Conservation (phyloP, 306 rosid genomes). For the Elaeagnus macrophylla region DNA sequence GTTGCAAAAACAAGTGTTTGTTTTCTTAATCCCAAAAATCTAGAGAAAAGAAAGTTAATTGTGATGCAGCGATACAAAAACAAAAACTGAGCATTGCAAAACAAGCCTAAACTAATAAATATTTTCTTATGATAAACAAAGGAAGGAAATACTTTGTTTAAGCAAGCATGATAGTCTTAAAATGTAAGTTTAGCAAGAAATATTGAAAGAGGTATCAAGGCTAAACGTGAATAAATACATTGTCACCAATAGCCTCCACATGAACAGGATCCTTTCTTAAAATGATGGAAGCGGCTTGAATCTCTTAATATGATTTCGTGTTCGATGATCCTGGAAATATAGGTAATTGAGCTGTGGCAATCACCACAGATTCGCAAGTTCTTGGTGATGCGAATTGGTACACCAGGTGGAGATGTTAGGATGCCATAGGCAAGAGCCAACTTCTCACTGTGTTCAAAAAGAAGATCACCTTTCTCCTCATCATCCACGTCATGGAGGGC, state of each 20-base stretch:
- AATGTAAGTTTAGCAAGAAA: no score
- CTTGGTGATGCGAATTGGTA: slow-evolving; percentile 59
- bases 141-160: no score
- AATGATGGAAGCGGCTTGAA: slow-evolving; percentile 88
- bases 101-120: no score
- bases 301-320: slow-evolving; percentile 78
- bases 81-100: no score
- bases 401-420: slow-evolving; percentile 36
- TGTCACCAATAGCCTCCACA: slow-evolving; percentile 76
- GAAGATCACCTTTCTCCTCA: slow-evolving; percentile 75
- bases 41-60: no score
- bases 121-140: no score
- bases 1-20: no score
- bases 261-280: slow-evolving; percentile 66
- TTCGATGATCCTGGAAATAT: slow-evolving; percentile 62
- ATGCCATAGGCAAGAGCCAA: slow-evolving; percentile 84
- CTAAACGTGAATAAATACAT: slow-evolving; percentile 3
- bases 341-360: slow-evolving; percentile 67
- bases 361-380: slow-evolving; percentile 71
- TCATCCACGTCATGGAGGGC: slow-evolving; percentile 88
- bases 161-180: no score
- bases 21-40: no score
- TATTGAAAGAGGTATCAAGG: no score
- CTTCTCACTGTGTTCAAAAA: slow-evolving; percentile 81
- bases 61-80: no score